Conservation (phyloP, 768 basidiomycete species). For the Lyophyllum shimeji region DNA sequence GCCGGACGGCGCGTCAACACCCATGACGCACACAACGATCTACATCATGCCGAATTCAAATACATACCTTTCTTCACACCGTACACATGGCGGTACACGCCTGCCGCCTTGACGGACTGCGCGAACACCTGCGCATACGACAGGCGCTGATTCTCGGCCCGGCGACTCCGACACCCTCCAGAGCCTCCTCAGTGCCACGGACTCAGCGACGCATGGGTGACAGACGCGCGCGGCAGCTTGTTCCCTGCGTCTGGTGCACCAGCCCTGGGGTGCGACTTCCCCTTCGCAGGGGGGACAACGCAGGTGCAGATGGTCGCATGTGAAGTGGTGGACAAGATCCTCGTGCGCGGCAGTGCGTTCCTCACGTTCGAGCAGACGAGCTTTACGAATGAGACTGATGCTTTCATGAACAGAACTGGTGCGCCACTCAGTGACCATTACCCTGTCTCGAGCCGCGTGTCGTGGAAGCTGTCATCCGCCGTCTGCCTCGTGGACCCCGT, state of each 20-base stretch:
- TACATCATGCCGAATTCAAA: constrained; percentile 32
- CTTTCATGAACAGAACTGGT: constrained; percentile 29
- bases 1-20: neutral
- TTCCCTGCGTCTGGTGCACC: constrained; percentile 25
- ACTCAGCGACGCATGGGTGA: constrained; percentile 32
- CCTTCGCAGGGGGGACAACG: constrained; percentile 29
- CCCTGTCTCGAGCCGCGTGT: too few species aligned
- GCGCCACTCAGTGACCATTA: too few species aligned
- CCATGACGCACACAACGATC: constrained; percentile 6
- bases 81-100: constrained; percentile 38
- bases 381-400: constrained; percentile 30
- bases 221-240: constrained; percentile 22
- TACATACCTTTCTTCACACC: constrained; percentile 49
- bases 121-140: constrained; percentile 40
- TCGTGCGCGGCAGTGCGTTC: constrained; percentile 24
- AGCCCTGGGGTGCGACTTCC: constrained; percentile 29
- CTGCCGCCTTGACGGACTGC: constrained; percentile 35
- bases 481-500: too few species aligned
- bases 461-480: too few species aligned
- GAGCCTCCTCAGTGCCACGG: constrained; percentile 19
- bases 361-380: constrained; percentile 23
- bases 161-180: constrained; percentile 26
- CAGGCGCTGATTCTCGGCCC: constrained; percentile 38
- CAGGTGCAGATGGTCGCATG: constrained; percentile 28
- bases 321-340: constrained; percentile 40